Evolutionary conservation across 148 eudicot genomes (phyloP).

Genomic region (Diospyros kaki): DNA sequence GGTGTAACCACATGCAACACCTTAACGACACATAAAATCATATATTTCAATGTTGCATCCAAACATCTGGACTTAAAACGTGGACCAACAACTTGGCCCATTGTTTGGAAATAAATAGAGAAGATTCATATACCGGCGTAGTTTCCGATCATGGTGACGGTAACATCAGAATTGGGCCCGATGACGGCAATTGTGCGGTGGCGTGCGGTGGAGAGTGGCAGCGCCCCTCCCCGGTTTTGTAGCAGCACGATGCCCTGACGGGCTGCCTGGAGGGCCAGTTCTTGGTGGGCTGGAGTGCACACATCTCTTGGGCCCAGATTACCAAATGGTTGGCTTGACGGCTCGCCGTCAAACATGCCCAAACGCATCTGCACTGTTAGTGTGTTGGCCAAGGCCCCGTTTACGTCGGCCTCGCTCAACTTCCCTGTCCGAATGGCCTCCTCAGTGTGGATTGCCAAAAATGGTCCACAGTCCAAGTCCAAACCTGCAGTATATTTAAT

Average conservation of each 20-base stretch:
- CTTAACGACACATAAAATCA: conserved; percentile 16
- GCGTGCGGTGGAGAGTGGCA: conserved; percentile 48
- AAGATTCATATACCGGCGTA: conserved; percentile 29
- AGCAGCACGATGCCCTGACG: conserved; percentile 85
- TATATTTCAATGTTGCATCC: too few relatives aligned
- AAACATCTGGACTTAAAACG: not conserved
- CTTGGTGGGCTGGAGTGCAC: conserved; percentile 59
- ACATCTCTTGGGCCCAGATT: conserved; percentile 69
- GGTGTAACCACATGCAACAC: conserved; percentile 71
- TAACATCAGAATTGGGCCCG: conserved; percentile 60
- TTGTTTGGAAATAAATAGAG: too few relatives aligned
- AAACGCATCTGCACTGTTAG: conserved; percentile 78
- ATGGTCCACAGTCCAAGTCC: conserved; percentile 98
- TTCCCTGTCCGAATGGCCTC: conserved; percentile 54
- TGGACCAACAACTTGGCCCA: too few relatives aligned
- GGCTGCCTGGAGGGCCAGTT: conserved; percentile 85
- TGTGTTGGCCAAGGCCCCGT: conserved; percentile 61
- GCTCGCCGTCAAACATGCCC: conserved; percentile 90
- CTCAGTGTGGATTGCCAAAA: conserved; percentile 65
- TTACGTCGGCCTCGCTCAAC: conserved; percentile 57
- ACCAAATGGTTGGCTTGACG: conserved; percentile 52
- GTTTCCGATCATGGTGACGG: conserved; percentile 48
- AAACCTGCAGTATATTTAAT: conserved; percentile 33
- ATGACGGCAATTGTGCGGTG: conserved; percentile 45
- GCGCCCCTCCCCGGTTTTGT: conserved; percentile 40